Conservation (phyloP, 2,329 filamentous ascomycete species). For the Alternaria triticina region DNA sequence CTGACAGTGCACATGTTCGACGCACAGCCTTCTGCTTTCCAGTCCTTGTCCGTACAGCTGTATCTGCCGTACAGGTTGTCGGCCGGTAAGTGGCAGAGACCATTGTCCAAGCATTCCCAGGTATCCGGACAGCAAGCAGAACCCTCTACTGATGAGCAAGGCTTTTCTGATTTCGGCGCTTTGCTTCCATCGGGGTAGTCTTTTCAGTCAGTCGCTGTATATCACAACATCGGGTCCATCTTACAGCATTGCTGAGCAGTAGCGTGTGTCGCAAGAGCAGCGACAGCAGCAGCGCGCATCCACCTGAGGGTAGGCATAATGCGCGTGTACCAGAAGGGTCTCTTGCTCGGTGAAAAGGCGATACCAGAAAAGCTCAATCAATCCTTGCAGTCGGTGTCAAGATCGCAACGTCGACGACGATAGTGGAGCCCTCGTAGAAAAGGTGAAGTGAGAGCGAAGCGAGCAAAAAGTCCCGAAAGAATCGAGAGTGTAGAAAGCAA, state of each 20-base stretch:
- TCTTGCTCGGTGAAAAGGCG: constrained; percentile 1
- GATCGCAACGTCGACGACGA: constrained; percentile 2
- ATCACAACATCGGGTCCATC: too few species aligned
- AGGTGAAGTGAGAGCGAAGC: constrained; percentile 14
- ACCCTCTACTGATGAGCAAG: constrained; percentile 42
- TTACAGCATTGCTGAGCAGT: constrained; percentile 41
- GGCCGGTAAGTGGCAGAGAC: constrained; percentile 41
- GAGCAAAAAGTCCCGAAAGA: neutral
- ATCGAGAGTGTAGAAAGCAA: neutral
- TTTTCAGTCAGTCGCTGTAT: too few species aligned
- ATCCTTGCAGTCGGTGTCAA: constrained; percentile 12
- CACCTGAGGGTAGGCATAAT: constrained; percentile 26
- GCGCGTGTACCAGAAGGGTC: constrained; percentile 7
- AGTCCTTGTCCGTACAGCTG: constrained; percentile 45
- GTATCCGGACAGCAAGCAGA: constrained; percentile 46
- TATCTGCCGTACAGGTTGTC: constrained; percentile 40
- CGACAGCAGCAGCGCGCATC: constrained; percentile 27
- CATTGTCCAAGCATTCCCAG: constrained; percentile 48
- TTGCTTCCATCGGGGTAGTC: constrained; percentile 44
- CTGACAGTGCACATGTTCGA: constrained; percentile 45
- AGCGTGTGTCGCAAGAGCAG: constrained; percentile 22
- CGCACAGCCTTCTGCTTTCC: constrained; percentile 41
- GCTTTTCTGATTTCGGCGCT: constrained; percentile 38
- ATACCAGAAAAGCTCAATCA: neutral
- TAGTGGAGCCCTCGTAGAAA: constrained; percentile 7